Evolutionary conservation across 495 filamentous ascomycete genomes (phyloP), one percentile per base, ranked within the genome.

Genomic region (Xylaria bambusicola): DNA sequence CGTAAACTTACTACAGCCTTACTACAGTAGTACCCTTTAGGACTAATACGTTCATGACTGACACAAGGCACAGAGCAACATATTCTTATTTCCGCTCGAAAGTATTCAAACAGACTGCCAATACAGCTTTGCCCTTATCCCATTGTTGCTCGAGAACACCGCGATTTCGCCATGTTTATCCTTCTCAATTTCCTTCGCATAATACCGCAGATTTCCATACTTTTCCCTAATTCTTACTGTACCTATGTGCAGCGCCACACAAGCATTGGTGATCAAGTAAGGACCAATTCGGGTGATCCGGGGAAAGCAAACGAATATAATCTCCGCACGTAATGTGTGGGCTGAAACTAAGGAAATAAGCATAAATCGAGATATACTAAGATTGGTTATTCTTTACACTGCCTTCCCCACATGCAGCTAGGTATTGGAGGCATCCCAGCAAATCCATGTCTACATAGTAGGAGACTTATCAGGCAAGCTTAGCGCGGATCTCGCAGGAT

Each of bases 1-100:
- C n/a, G 38, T 54, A 17, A 17, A 54, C 38, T 54, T 42, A 54
- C 52, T 54, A 20, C 52, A 21, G 36, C 38, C n/a, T 54, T 54
- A 54, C 52, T 54, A 54, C 29, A 41, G 35, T 26, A 29, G 36
- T 42, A 21, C 20, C 21, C 23, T 18, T 17, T 18, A 9, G 15
- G 3, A 41, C 12, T 23, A n/a, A n/a, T 36, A 24, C 49, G 7
- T n/a, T 3, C 15, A 17, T 40, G 36, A n/a, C n/a, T n/a, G n/a
- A n/a, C n/a, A n/a, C n/a, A n/a, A n/a, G n/a, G n/a, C n/a, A n/a
- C n/a, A n/a, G n/a, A n/a, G n/a, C n/a, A n/a, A n/a, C n/a, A n/a
- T 8, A 52, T 52, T 4, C 5, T 24, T 5, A 33, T 33, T 5
- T 6, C 10, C 10, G 31, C 49, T 36, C 12, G 1, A n/a, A 38